phyloP scores from a whole-genome alignment of 2,329 filamentous ascomycete genomes.

The Gaeumannomyces tritici region DNA sequence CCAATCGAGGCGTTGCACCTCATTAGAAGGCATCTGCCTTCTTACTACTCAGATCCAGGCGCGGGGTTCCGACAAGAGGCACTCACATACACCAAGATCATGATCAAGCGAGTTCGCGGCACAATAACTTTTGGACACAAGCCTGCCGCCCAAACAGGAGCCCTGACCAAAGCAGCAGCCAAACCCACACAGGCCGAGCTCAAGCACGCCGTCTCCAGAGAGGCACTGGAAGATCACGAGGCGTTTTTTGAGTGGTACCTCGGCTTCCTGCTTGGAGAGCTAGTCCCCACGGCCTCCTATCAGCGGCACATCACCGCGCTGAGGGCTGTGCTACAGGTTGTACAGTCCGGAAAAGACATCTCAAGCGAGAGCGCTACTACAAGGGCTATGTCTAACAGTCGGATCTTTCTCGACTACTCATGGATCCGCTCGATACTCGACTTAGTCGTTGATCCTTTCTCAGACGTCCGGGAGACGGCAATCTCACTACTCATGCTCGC shows the following conservation, averaged over 20 bases:
- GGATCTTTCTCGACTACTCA: slow-evolving; percentile 27
- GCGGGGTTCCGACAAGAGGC: slow-evolving; percentile 79
- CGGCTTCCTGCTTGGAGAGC: slow-evolving; percentile 60
- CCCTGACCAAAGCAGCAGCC: not conserved
- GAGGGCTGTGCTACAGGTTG: slow-evolving; percentile 57
- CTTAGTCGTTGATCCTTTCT: slow-evolving; percentile 80
- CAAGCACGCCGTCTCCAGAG: slow-evolving; percentile 6
- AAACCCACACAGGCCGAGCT: not conserved
- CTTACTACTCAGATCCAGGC: slow-evolving; percentile 75
- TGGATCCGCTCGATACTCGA: slow-evolving; percentile 63
- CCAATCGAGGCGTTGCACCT: slow-evolving; percentile 50
- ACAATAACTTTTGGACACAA: slow-evolving; percentile 21
- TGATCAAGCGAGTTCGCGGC: slow-evolving; percentile 67
- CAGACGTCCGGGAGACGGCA: slow-evolving; percentile 67
- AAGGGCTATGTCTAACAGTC: not conserved
- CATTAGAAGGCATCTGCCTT: slow-evolving; percentile 55
- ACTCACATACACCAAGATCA: slow-evolving; percentile 61
- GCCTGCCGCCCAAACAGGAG: not conserved
- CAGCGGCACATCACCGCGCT: slow-evolving; percentile 79
- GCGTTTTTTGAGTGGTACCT: slow-evolving; percentile 69
- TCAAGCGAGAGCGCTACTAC: not conserved
- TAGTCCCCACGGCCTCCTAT: slow-evolving; percentile 77
- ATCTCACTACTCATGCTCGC: slow-evolving; percentile 42
- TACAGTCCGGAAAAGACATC: slow-evolving; percentile 58
- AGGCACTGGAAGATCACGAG: slow-evolving; percentile 40